Evolutionary conservation across 164 flowering plant genomes (phyloP).

Genomic region (Chloranthus sessilifolius): DNA sequence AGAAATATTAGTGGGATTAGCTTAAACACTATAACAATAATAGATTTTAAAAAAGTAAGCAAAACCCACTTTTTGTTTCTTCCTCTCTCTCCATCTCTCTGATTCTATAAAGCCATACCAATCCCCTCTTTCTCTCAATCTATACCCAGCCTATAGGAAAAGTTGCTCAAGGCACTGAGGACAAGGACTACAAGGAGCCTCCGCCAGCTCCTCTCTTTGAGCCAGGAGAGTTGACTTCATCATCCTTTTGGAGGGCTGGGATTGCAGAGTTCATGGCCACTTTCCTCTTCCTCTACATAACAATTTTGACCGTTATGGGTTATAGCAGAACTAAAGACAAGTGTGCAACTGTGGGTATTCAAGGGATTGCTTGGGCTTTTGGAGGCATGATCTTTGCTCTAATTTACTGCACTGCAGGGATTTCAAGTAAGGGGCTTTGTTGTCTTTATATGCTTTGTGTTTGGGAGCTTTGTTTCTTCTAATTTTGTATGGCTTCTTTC

Average conservation of each 20-base stretch:
- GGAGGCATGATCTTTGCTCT: slow-evolving; percentile 70
- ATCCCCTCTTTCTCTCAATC: no score
- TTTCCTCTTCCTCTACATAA: slow-evolving; percentile 57
- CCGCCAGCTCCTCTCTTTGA: slow-evolving; percentile 57
- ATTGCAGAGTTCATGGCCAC: slow-evolving; percentile 60
- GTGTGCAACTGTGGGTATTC: slow-evolving; percentile 56
- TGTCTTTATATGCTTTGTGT: not conserved
- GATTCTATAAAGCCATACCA: no score
- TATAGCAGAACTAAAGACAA: slow-evolving; percentile 26
- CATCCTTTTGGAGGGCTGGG: slow-evolving; percentile 64
- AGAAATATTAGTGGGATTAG: no score
- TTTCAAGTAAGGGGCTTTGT: slow-evolving; percentile 34
- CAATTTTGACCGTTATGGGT: slow-evolving; percentile 58
- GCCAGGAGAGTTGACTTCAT: slow-evolving; percentile 45
- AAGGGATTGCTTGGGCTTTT: slow-evolving; percentile 69
- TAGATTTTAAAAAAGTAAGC: no score
- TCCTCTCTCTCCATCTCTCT: no score
- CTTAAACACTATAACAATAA: no score
- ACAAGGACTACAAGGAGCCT: slow-evolving; percentile 62
- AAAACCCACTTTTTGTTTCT: no score
- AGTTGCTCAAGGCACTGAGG: slow-evolving; percentile 36
- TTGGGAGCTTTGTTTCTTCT: no score
- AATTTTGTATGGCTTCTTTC: no score
- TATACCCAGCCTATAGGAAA: slow-evolving; percentile 60
- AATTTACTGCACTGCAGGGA: slow-evolving; percentile 73